phyloP scores from a whole-genome alignment of 2,329 filamentous ascomycete genomes.

The Chalaropsis ovoidea region DNA sequence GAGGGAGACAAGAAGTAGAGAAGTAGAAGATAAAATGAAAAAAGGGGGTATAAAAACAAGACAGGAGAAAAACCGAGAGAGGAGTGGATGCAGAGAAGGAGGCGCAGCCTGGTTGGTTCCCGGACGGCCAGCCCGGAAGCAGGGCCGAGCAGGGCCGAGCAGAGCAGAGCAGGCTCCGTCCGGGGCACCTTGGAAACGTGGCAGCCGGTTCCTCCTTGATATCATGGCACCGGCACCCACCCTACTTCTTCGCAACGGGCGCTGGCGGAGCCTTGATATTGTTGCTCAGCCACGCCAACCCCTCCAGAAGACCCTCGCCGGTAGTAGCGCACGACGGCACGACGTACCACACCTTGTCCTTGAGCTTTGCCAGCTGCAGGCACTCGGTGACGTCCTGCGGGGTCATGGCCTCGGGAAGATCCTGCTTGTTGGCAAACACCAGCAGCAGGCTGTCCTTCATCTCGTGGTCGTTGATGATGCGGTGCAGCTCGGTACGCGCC shows the following conservation, averaged over 20 bases:
- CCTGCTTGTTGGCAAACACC: conserved; percentile 99
- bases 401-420: conserved; percentile 73
- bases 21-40: conserved; percentile 10
- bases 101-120: background rate
- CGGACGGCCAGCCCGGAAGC: background rate
- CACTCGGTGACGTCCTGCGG: conserved; percentile 70
- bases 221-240: background rate
- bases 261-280: conserved; percentile 61
- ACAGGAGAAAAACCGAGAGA: conserved; percentile 4
- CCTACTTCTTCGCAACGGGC: conserved; percentile 45
- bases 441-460: conserved; percentile 91
- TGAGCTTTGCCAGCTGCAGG: conserved; percentile 64
- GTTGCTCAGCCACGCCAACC: conserved; percentile 72
- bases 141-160: background rate
- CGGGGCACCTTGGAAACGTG: background rate
- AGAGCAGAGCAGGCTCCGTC: background rate
- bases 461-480: conserved; percentile 95
- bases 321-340: conserved; percentile 74
- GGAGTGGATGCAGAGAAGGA: background rate
- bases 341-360: conserved; percentile 78
- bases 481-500: conserved; percentile 83
- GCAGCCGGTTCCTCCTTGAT: background rate
- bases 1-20: background rate
- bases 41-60: conserved; percentile 10
- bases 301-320: conserved; percentile 71